Base-by-base conservation (phyloP, 2,329 filamentous ascomycete species). In the Paecilomyces niveus region DNA sequence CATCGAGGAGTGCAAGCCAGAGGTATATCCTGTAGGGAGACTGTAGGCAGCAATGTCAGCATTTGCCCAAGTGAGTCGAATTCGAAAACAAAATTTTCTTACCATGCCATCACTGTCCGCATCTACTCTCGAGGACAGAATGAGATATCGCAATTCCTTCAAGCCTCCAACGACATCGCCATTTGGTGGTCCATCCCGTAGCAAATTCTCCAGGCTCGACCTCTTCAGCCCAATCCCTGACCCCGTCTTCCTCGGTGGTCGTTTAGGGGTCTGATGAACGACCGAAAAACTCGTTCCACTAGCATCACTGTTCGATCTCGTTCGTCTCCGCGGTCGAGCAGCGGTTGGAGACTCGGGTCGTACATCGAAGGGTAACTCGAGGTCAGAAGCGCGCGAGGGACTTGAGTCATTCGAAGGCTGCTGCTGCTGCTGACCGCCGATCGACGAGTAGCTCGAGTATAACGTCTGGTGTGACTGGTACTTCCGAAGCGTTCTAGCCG, bases 11-110 rank as follows among this genome's bases (percentile, higher is more conserved):
- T 65, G 96, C 90, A 49, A 97, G 84, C 94, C 94, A 99, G 64
- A 96, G 85, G 74, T 99, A 97, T 72, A 97, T 95, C 68, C 94
- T 88, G 62, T 94, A 80, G 53, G 92, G 88, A 21, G 94, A 99
- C 93, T 96, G 67, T 33, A 45, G 26, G 32, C 35, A 24, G 31
- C 24, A 54, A 13, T 54, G 64, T 50, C 52, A 63, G 33, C 62
- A 60, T 58, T 18, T 45, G n/a, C 62, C 33, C 39, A 45, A n/a
- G 18, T 45, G 3, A 18, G 39, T 45, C 5, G 3, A 45, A 45
- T 8, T 10, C 39, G 39, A 18, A 18, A 45, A 45, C 4, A 18
- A 21, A n/a, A 21, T 18, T n/a, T 18, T 54, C 70, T 59, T 73
- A 81, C 79, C 78, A 82, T 82, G 65, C 80, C 80, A 71, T 82